phyloP scores from a whole-genome alignment of 228 moss, liverwort and hornwort species.

The Sphagnum fallax region DNA sequence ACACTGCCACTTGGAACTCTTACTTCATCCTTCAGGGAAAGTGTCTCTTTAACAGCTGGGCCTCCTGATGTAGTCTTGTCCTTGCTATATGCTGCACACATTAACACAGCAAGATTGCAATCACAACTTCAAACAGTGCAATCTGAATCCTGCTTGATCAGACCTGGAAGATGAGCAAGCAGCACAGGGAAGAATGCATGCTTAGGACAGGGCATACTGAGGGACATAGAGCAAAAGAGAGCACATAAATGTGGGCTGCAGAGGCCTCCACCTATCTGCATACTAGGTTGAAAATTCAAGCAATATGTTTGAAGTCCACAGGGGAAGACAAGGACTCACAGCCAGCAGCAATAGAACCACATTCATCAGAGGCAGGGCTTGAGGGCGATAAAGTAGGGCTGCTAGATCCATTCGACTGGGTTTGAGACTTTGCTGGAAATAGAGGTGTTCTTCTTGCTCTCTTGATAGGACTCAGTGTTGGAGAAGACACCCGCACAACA shows the following conservation, averaged over 20 bases:
- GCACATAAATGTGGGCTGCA: too few relatives aligned
- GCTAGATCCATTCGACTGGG: constrained; percentile 17
- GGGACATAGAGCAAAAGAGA: too few relatives aligned
- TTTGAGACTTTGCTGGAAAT: constrained; percentile 12
- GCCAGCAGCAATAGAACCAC: constrained; percentile 20
- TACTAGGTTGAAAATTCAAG: neutral
- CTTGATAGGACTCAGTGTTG: constrained; percentile 12
- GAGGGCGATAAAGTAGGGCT: constrained; percentile 25
- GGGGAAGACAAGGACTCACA: constrained; percentile 14
- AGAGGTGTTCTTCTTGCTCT: constrained; percentile 28
- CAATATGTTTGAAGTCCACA: constrained; percentile 1
- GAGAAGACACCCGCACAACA: constrained; percentile 10
- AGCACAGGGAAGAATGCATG: too few relatives aligned
- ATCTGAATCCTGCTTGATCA: neutral
- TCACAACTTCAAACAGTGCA: constrained; percentile 6
- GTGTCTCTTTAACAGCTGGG: constrained; percentile 23
- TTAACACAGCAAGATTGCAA: constrained; percentile 9
- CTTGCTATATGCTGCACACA: constrained; percentile 42
- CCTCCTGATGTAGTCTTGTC: constrained; percentile 50
- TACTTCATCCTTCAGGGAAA: constrained; percentile 8
- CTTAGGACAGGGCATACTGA: too few relatives aligned
- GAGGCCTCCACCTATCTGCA: too few relatives aligned
- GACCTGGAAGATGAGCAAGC: too few relatives aligned
- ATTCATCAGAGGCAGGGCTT: constrained; percentile 23
- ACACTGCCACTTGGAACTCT: constrained; percentile 11